phyloP scores from a whole-genome alignment of 140 eudicot genomes.

The Cichorium intybus region DNA sequence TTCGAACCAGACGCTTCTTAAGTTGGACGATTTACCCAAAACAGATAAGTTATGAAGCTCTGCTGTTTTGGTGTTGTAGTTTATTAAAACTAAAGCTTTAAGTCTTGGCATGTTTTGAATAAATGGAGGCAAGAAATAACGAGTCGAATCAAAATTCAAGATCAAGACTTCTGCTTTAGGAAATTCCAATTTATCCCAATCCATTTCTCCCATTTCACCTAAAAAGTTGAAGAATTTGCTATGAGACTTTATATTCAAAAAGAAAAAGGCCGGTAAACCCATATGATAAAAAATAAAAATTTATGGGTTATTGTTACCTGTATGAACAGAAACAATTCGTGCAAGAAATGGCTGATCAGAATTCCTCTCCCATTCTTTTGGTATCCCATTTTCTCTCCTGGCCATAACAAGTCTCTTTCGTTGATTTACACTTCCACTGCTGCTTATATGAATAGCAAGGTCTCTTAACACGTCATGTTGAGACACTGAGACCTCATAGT shows the following conservation, averaged over 20 bases:
- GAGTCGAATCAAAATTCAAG: conserved; percentile 56
- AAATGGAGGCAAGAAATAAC: conserved; percentile 69
- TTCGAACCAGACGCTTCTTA: conserved; percentile 83
- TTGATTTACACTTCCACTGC: conserved; percentile 35
- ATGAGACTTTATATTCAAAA: background rate
- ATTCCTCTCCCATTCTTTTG: conserved; percentile 94
- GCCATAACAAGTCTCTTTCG: conserved; percentile 77
- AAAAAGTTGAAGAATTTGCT: conserved; percentile 9
- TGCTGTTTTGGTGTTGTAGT: conserved; percentile 54
- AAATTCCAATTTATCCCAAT: conserved; percentile 70
- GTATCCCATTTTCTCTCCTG: conserved; percentile 64
- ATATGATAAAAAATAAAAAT: no score
- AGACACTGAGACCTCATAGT: conserved; percentile 63
- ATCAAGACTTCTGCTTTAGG: conserved; percentile 89
- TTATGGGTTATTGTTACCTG: no score
- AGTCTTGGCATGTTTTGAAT: conserved; percentile 76
- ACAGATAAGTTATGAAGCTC: conserved; percentile 50
- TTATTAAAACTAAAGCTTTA: conserved; percentile 60
- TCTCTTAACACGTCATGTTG: conserved; percentile 92
- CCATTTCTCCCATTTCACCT: conserved; percentile 85
- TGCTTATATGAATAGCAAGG: conserved; percentile 78
- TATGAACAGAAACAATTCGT: conserved; percentile 70
- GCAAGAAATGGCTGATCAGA: conserved; percentile 68
- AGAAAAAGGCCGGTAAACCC: no score
- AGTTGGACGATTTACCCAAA: conserved; percentile 47